phyloP scores from a whole-genome alignment of 2,329 filamentous ascomycete genomes.

The Cladophialophora immunda region DNA sequence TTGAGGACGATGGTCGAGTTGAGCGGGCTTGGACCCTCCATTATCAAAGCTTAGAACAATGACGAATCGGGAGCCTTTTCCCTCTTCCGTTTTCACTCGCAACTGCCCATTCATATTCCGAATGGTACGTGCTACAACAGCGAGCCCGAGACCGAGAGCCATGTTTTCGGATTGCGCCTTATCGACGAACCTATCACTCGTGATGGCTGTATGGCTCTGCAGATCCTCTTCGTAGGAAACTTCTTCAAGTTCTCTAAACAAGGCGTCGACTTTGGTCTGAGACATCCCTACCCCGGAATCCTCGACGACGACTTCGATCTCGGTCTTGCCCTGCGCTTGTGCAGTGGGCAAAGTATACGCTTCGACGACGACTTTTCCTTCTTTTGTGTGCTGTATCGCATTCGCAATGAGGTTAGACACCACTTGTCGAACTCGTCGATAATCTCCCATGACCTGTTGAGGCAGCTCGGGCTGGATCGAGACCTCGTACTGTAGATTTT shows the following conservation, averaged over 20 bases:
- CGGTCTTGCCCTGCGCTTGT: slow-evolving; percentile 56
- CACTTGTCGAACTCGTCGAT: slow-evolving; percentile 79
- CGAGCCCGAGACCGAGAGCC: slow-evolving; percentile 81
- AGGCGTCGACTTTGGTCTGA: slow-evolving; percentile 62
- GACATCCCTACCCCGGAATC: slow-evolving; percentile 77
- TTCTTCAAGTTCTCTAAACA: slow-evolving; percentile 72
- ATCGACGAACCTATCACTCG: slow-evolving; percentile 52
- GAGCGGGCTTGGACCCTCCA: slow-evolving; percentile 56
- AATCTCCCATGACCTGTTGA: slow-evolving; percentile 76
- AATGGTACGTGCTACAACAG: slow-evolving; percentile 83
- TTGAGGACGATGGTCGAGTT: neutral
- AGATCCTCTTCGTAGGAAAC: slow-evolving; percentile 70
- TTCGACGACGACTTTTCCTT: slow-evolving; percentile 75
- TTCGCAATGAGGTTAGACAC: slow-evolving; percentile 86
- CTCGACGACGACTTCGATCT: slow-evolving; percentile 76
- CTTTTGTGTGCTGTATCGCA: slow-evolving; percentile 78
- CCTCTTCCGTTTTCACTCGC: slow-evolving; percentile 81
- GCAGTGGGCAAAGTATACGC: slow-evolving; percentile 63
- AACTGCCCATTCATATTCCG: slow-evolving; percentile 92
- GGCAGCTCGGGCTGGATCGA: slow-evolving; percentile 74
- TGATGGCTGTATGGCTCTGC: slow-evolving; percentile 67
- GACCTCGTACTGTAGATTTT: slow-evolving; percentile 75
- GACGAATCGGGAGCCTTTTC: slow-evolving; percentile 82
- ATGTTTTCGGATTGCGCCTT: slow-evolving; percentile 50
- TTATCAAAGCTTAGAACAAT: slow-evolving; percentile 77